Evolutionary conservation across 306 rosid genomes (phyloP), one percentile per base, ranked within the genome.

Genomic region (Quercus variabilis): DNA sequence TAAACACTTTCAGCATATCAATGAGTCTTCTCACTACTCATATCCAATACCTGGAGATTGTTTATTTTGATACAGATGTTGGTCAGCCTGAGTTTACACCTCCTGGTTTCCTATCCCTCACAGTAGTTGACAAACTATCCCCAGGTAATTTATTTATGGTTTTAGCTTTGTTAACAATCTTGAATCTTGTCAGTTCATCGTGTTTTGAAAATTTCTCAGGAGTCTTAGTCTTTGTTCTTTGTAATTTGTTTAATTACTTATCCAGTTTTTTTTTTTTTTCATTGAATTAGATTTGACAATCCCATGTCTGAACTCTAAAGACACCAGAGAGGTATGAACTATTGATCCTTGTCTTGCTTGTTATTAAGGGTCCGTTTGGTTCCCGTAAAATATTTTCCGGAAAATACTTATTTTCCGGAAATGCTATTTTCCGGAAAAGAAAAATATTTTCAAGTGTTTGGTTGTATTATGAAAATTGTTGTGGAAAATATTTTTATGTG

Each of bases 21-120:
- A 8, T 41, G 46, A 8, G 11, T 41, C 12, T 41, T 41, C 46
- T 2, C 46, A 41, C 3, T 41, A 41, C 46, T 41, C 1, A 1
- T 41, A 41, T 41, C 46, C 46, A 41, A 41, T 41, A 41, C 12
- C 12, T 41, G 41, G 87, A 80, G 83, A 98, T 90, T 31, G 94
- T 89, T 74, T 95, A 90, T 85, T 79, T 94, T 15, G 97, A 94
- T 80, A 90, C 97, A 20, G 97, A 94, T 84, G 98, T 92, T 41
- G 99, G 99, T 74, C 98, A 95, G 83, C 88, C 99, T 18, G 96
- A 89, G 91, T 95, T 95, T 73, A 90, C 96, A 73, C 92, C 97
- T 83, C 96, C 98, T 51, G 98, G 91, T 54, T 84, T 92, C 87
- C 69, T 95, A 2, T 95, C 97, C 67, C 88, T 95, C 26, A 88